Evolutionary conservation across 192 early-diverging fungal genomes (phyloP), one percentile per base, ranked within the genome.

Genomic region (Coemansia umbellata): DNA sequence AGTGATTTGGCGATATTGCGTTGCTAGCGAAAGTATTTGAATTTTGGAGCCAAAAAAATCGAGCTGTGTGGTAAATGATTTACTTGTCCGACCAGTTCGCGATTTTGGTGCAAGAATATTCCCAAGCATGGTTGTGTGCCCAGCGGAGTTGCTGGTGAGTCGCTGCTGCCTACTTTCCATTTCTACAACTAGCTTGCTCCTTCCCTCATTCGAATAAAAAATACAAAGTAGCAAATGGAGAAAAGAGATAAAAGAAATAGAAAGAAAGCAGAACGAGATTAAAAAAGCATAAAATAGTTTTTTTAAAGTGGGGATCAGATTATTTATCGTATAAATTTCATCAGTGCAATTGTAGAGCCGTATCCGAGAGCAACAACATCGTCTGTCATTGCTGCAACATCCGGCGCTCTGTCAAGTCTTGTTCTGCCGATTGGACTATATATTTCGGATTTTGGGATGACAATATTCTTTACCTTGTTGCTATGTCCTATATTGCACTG

Each of bases 21-120:
- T 47, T 26, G 65, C 65, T 18, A 75, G 50, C 24, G 61, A 60
- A 0, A 75, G 57, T 61, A 66, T 75, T 47, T 67, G 72, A 18
- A 75, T 63, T 11, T 63, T 55, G 9, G 60, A 63, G 54, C 66
- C 64, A 6, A 75, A 19, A 15, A 50, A 30, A 27, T 73, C 57
- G 33, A 58, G 37, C 15, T 59, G 58, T 26, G 54, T 57, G 5
- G 48, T 33, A 7, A 52, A 37, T 26, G 53, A 22, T 19, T 23
- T 58, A 22, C 36, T 65, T 17, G 62, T 55, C 6, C 69, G 69
- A 7, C 69, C 69, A 4, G 50, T 55, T 13, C 24, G 26, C 33
- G 33, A 45, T 24, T 36, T 54, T 21, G 44, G 18, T 10, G 51
- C 31, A 19, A 48, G 37, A 3, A 51, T 13, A 36, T 44, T 23